These are phyloP conservation scores for Alternaria atra DNA, from an alignment of 2,329 filamentous ascomycete genomes.

Conservation along the genomic window DNA sequence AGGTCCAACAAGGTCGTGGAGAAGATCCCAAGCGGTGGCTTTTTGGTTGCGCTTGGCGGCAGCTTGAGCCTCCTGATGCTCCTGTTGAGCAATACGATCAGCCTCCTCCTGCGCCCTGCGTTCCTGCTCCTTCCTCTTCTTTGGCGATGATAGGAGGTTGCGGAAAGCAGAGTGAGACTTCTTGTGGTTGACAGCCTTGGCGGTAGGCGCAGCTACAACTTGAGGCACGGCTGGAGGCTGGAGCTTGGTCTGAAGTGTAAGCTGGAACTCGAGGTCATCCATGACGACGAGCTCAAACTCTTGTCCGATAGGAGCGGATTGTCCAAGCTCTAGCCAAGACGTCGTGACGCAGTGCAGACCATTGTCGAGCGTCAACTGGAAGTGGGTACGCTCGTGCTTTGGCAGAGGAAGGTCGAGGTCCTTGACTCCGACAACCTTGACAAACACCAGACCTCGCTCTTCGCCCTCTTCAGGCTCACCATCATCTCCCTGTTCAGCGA, in stretches of 20 bases:
- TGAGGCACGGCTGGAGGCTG: constrained; percentile 71
- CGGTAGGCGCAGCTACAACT: constrained; percentile 62
- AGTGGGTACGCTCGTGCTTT: constrained; percentile 87
- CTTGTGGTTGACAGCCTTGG: constrained; percentile 76
- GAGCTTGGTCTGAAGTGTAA: constrained; percentile 94
- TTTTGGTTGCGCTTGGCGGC: constrained; percentile 66
- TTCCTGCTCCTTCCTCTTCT: constrained; percentile 96
- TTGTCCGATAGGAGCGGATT: constrained; percentile 92
- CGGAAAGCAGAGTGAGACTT: constrained; percentile 80
- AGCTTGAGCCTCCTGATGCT: constrained; percentile 51
- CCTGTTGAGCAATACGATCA: constrained; percentile 68
- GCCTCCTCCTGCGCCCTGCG: constrained; percentile 83
- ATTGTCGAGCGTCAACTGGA: constrained; percentile 97
- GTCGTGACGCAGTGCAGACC: constrained; percentile 98
- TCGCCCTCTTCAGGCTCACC: constrained; percentile 76
- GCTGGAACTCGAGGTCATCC: constrained; percentile 97
- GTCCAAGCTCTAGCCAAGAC: constrained; percentile 90
- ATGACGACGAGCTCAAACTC: constrained; percentile 98
- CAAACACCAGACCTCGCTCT: constrained; percentile 90
- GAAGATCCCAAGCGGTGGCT: constrained; percentile 82
- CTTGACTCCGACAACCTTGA: constrained; percentile 98
- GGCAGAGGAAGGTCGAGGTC: constrained; percentile 92
- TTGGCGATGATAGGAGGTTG: constrained; percentile 83
- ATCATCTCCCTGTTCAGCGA: constrained; percentile 74
- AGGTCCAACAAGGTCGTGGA: constrained; percentile 85